These are phyloP conservation scores for Podospora pseudocomata DNA, from an alignment of 495 filamentous ascomycete genomes.

Conservation along the genomic window DNA sequence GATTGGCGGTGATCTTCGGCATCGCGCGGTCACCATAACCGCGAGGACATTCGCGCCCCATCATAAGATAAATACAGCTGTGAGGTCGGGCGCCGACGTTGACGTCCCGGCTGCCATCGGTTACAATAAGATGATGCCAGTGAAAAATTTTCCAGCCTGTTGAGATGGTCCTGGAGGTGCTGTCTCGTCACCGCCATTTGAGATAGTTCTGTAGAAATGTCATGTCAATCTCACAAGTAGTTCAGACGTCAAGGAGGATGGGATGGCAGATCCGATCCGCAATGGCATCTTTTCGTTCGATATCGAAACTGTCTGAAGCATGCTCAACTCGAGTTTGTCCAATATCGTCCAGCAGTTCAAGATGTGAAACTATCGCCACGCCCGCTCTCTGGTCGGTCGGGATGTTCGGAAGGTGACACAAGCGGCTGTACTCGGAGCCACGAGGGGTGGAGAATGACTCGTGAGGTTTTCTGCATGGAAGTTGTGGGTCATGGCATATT, in stretches of 20 bases:
- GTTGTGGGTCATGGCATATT: background rate
- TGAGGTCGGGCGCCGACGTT: background rate
- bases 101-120: background rate
- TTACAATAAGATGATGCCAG: background rate
- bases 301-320: background rate
- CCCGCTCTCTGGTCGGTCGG: background rate
- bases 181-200: background rate
- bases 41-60: conserved; percentile 9
- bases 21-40: conserved; percentile 17
- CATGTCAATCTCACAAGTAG: background rate
- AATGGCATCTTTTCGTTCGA: background rate
- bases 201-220: background rate
- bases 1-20: conserved; percentile 17
- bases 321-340: no score
- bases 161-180: background rate
- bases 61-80: background rate
- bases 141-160: background rate
- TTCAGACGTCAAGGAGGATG: background rate
- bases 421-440: background rate
- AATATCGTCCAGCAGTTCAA: background rate
- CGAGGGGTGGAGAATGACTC: background rate
- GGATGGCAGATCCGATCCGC: background rate
- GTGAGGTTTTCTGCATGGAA: background rate
- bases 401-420: background rate
- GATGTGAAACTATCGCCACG: background rate